These are phyloP conservation scores for Plasmodium gaboni DNA, from an alignment of 169 alveolate species.

Conservation along the genomic window DNA sequence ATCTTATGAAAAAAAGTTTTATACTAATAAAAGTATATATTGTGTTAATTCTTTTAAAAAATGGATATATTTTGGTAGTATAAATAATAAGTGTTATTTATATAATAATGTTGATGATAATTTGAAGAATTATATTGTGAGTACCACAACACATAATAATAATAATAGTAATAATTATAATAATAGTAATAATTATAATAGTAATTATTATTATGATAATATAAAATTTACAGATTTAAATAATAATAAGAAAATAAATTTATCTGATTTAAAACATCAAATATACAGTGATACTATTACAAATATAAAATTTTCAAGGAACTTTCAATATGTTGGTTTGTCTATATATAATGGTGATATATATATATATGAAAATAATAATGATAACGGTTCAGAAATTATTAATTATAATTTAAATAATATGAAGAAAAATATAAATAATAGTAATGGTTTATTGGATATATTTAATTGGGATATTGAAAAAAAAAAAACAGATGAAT, in stretches of 20 bases:
- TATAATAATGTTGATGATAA: conserved; percentile 36
- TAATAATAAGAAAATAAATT: not conserved
- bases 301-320: conserved; percentile 45
- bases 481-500: conserved; percentile 2
- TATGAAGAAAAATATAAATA: conserved; percentile 58
- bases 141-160: not conserved
- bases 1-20: conserved; percentile 41
- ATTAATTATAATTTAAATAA: conserved; percentile 39
- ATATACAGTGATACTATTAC: conserved; percentile 70
- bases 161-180: not conserved
- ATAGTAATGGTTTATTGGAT: conserved; percentile 35
- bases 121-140: conserved; percentile 11
- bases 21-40: conserved; percentile 58
- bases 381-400: conserved; percentile 33
- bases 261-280: conserved; percentile 33
- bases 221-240: too few species aligned
- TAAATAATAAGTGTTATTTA: conserved; percentile 59
- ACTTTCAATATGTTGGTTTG: conserved; percentile 37
- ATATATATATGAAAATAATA: conserved; percentile 65
- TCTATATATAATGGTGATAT: conserved; percentile 70
- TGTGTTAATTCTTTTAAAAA: conserved; percentile 48
- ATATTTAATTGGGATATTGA: conserved; percentile 51
- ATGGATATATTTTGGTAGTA: conserved; percentile 74
- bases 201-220: not conserved
- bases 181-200: not conserved